These are phyloP conservation scores for Colletotrichum melonis DNA, from an alignment of 2,329 filamentous ascomycete species.

Conservation along the genomic window DNA sequence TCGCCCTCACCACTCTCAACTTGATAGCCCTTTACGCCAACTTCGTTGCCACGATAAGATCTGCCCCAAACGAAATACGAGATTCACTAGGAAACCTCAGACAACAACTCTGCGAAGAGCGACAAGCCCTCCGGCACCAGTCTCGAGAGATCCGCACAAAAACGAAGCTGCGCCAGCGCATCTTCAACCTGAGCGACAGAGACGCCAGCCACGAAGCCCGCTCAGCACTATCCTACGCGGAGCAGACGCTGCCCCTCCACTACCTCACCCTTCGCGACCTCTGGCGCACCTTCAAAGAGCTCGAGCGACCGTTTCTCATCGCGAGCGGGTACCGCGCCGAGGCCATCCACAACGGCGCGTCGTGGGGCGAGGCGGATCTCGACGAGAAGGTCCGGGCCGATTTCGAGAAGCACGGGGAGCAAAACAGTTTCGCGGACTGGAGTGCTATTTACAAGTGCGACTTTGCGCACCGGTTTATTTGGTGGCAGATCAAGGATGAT, in stretches of 20 bases:
- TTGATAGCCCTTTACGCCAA: conserved; percentile 29
- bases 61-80: conserved; percentile 20
- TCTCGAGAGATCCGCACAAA: conserved; percentile 24
- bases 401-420: conserved; percentile 28
- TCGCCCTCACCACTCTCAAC: conserved; percentile 29
- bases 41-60: conserved; percentile 25
- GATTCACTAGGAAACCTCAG: conserved; percentile 28
- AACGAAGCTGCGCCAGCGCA: conserved; percentile 1
- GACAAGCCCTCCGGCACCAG: conserved; percentile 30
- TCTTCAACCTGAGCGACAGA: not conserved
- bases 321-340: conserved; percentile 31
- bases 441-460: conserved; percentile 31
- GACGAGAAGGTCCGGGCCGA: conserved; percentile 28
- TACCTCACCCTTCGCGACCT: conserved; percentile 31
- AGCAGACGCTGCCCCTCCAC: conserved; percentile 26
- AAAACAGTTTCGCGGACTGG: conserved; percentile 30
- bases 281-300: conserved; percentile 30
- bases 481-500: conserved; percentile 33
- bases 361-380: conserved; percentile 29
- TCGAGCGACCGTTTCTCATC: conserved; percentile 28
- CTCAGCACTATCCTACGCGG: conserved; percentile 17
- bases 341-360: conserved; percentile 25
- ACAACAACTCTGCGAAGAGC: conserved; percentile 29
- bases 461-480: conserved; percentile 32
- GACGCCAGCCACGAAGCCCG: conserved; percentile 15